Evolutionary conservation across 371 early-diverging fungal genomes (phyloP), one percentile per base, ranked within the genome.

Genomic region (Apophysomyces variabilis): DNA sequence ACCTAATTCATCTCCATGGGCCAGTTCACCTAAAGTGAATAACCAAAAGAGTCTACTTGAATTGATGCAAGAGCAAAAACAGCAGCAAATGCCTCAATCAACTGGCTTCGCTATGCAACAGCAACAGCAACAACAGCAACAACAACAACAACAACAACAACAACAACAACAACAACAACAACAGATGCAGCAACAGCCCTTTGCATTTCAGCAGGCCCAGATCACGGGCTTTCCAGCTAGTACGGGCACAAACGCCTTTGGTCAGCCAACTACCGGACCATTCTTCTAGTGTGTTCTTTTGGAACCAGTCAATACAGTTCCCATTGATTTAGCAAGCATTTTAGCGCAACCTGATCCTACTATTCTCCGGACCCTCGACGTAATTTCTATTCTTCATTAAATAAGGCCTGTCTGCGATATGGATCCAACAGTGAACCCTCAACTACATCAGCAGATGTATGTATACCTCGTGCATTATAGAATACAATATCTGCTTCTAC

Each of bases 61-160:
- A 58, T 64, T 77, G 65, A 74, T 77, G 75, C 73, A 72, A 57
- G 73, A 78, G 39, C 78, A 78, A 67, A 72, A 69, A 35, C 63
- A 67, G 41, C 76, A 76, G 61, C 75, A 74, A 37, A 66, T 70
- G 43, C 54, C 54, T 4, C 54, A 50, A 21, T 16, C 54, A 16
- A 50, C 54, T 4, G 54, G 54, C 21, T 50, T 50, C 54, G 21
- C 54, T 5, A 21, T 50, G 18, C 69, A 69, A 14, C 66, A 69
- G 61, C 74, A 69, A 21, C 66, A 68, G 14, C 73, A 66, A 16
- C 62, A n/a, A 1, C 50, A 50, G 2, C 50, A 50, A 18, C 69
- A 69, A 14, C 66, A 69, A 58, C 74, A 69, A 21, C 69, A 69
- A 14, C 66, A 69, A 58, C 74, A 69, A 21, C 69, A 69, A 14